These are phyloP conservation scores for Tulasnella sp. DNA, from an alignment of 768 basidiomycete species.

Conservation along the genomic window DNA sequence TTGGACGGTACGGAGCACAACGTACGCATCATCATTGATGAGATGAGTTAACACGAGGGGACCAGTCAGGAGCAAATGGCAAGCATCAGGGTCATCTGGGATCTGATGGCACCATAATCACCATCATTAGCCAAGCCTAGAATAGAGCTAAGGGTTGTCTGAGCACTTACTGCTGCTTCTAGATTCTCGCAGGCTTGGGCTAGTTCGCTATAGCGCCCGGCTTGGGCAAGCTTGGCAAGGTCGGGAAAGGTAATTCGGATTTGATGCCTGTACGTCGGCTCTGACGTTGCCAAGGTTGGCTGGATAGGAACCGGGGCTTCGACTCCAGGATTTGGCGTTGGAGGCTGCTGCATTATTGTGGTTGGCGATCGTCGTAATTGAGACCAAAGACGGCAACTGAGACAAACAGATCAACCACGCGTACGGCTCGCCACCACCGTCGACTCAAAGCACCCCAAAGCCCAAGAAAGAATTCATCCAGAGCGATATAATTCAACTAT, in stretches of 20 bases:
- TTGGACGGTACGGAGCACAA: slow-evolving; percentile 3
- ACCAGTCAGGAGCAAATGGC: slow-evolving; percentile 46
- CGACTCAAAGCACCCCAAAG: slow-evolving; percentile 1
- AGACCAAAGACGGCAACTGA: background rate
- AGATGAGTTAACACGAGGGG: slow-evolving; percentile 61
- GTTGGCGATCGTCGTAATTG: background rate
- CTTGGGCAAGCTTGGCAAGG: slow-evolving; percentile 4
- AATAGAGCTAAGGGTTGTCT: background rate
- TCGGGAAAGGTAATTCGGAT: slow-evolving; percentile 8
- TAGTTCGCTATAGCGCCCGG: background rate
- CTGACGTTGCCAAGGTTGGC: background rate
- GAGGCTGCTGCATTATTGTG: background rate
- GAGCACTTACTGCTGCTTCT: slow-evolving; percentile 1
- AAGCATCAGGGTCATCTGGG: slow-evolving; percentile 26
- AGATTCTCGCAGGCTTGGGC: slow-evolving; percentile 8
- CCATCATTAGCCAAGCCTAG: background rate
- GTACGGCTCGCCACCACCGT: background rate
- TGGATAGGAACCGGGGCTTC: background rate
- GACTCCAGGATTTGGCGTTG: slow-evolving; percentile 1
- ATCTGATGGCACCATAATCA: background rate
- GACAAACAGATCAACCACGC: background rate
- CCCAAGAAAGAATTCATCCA: background rate
- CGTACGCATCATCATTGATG: slow-evolving; percentile 56
- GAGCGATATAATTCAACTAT: background rate
- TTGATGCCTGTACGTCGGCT: background rate